Evolutionary conservation across 176 grass and related monocot genomes (phyloP).

Genomic region (Poa pratensis): DNA sequence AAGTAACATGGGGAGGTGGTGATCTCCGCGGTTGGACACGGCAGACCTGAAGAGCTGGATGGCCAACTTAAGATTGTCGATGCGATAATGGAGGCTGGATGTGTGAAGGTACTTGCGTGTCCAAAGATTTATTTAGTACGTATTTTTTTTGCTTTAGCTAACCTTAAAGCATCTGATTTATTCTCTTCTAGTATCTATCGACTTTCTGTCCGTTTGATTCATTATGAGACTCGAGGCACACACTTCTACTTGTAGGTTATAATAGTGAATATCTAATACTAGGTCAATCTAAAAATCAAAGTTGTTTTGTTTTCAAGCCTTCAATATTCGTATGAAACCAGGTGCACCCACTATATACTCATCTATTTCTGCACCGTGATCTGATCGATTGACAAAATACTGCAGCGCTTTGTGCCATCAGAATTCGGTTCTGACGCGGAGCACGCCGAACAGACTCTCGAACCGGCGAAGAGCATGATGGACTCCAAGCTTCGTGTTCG

Average conservation of each 20-base stretch:
- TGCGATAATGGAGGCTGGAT: conserved; percentile 43
- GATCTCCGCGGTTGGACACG: conserved; percentile 42
- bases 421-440: conserved; percentile 55
- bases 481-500: conserved; percentile 24
- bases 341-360: too few species aligned
- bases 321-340: too few species aligned
- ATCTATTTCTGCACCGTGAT: too few species aligned
- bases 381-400: background rate
- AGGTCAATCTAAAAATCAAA: too few species aligned
- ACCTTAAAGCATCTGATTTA: too few species aligned
- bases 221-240: too few species aligned
- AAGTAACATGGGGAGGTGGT: conserved; percentile 46
- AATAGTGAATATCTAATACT: too few species aligned
- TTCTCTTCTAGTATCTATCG: too few species aligned
- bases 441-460: conserved; percentile 1
- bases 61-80: conserved; percentile 44
- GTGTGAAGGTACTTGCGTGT: conserved; percentile 26
- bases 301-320: too few species aligned
- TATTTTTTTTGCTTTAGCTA: too few species aligned
- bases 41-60: conserved; percentile 1
- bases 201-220: too few species aligned
- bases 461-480: conserved; percentile 45
- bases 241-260: too few species aligned
- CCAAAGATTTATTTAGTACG: background rate
- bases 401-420: conserved; percentile 41